phyloP scores from a whole-genome alignment of 768 basidiomycete species.

The Lactarius psammicola region DNA sequence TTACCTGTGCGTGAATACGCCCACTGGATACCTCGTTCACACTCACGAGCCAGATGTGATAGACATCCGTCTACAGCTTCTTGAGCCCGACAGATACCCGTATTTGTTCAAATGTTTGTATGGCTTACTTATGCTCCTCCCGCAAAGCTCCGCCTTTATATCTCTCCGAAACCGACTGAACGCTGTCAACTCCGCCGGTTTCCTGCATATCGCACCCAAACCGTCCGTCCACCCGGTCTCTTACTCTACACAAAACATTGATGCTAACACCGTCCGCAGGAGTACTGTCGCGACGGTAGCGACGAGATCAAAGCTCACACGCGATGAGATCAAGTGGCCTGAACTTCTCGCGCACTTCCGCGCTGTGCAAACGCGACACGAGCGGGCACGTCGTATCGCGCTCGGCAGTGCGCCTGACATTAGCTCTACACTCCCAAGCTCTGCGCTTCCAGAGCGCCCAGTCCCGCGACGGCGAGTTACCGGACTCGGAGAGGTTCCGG shows the following conservation, averaged over 20 bases:
- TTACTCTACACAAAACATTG: constrained; percentile 6
- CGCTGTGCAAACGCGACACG: constrained; percentile 82
- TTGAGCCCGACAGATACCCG: constrained; percentile 96
- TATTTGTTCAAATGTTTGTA: constrained; percentile 97
- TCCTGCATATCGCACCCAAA: constrained; percentile 86
- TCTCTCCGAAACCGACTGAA: constrained; percentile 92
- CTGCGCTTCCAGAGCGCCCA: constrained; percentile 39
- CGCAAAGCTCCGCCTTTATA: constrained; percentile 95
- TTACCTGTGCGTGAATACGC: constrained; percentile 69
- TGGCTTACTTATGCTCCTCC: constrained; percentile 93
- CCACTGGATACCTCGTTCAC: background rate
- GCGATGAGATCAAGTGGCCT: constrained; percentile 96
- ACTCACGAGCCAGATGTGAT: constrained; percentile 13
- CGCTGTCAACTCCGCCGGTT: constrained; percentile 93
- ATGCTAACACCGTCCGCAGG: constrained; percentile 12
- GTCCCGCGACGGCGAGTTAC: constrained; percentile 62
- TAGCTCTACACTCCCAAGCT: constrained; percentile 47
- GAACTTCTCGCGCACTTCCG: constrained; percentile 93
- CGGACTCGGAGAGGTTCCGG: constrained; percentile 42
- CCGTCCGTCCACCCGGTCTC: constrained; percentile 48
- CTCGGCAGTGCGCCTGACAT: constrained; percentile 54
- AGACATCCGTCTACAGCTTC: constrained; percentile 88
- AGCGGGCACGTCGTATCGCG: constrained; percentile 82
- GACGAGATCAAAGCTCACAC: constrained; percentile 70
- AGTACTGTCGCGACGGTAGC: constrained; percentile 38